A percentile compares a stretch with the other conserved stretches of the same genome.
These are phyloP conservation scores for Patellifolia procumbens DNA, from an alignment of 179 eudicot genomes.

Conservation along the genomic window DNA sequence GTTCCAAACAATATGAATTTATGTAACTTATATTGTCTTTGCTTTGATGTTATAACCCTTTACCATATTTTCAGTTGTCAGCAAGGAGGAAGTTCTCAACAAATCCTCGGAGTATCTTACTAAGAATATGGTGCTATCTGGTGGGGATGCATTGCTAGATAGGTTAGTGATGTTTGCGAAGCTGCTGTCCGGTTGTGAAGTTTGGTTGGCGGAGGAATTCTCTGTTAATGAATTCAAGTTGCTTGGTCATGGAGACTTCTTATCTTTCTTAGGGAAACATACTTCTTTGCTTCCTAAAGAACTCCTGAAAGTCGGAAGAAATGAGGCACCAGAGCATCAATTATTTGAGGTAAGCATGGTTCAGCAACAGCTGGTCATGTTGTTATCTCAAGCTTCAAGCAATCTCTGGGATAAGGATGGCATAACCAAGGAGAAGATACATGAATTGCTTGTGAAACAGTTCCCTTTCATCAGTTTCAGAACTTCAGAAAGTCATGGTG, in stretches of 20 bases:
- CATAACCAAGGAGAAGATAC: constrained; percentile 51
- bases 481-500: constrained; percentile 37
- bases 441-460: constrained; percentile 64
- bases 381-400: constrained; percentile 74
- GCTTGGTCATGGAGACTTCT: constrained; percentile 82
- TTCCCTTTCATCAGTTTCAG: constrained; percentile 67
- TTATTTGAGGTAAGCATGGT: constrained; percentile 63
- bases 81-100: constrained; percentile 51
- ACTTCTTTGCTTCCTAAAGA: constrained; percentile 47
- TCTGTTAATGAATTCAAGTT: constrained; percentile 64
- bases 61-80: constrained; percentile 43
- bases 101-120: constrained; percentile 59
- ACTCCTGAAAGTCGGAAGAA: constrained; percentile 44
- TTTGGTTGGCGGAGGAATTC: constrained; percentile 71
- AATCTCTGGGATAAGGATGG: constrained; percentile 51
- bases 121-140: constrained; percentile 29
- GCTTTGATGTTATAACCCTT: too few species aligned
- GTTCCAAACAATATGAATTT: too few species aligned
- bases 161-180: constrained; percentile 42
- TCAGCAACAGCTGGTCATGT: constrained; percentile 54
- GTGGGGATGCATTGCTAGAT: constrained; percentile 38
- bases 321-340: constrained; percentile 33
- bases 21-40: too few species aligned
- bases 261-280: constrained; percentile 55
- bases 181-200: constrained; percentile 61